A percentile compares a stretch with the other conserved stretches of the same genome.
phyloP scores from a whole-genome alignment of 2,329 filamentous ascomycete species.

The Cordyceps tenuipes region DNA sequence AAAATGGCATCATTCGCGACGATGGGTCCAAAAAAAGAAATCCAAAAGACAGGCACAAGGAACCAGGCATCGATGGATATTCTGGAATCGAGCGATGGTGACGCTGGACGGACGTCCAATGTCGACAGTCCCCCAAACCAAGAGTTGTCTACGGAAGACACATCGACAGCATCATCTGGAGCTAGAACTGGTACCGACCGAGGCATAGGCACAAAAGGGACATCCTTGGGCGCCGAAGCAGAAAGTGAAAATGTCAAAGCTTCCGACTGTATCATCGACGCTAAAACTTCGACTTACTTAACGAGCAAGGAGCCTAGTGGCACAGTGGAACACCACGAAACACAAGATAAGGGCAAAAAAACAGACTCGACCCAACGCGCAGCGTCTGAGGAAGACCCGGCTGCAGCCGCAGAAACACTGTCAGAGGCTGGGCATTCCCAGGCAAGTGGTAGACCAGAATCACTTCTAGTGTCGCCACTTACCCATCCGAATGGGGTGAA shows the following conservation, averaged over 20 bases:
- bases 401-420: neutral
- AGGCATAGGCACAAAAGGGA: neutral
- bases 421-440: neutral
- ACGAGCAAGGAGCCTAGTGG: neutral
- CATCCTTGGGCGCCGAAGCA: neutral
- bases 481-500: conserved; percentile 30
- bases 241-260: neutral
- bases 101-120: neutral
- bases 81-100: neutral
- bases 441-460: conserved; percentile 12
- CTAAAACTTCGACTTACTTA: neutral
- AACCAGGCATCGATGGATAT: neutral
- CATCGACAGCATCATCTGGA: neutral
- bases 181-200: neutral
- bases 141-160: neutral
- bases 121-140: neutral
- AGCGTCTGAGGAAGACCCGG: neutral
- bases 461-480: conserved; percentile 22
- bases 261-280: neutral
- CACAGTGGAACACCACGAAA: neutral
- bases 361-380: neutral
- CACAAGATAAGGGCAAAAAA: neutral
- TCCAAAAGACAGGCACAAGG: neutral
- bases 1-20: neutral
- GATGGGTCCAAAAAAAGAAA: neutral